Conservation (phyloP, 345 rosid genomes). For the Kandelia obovata region DNA sequence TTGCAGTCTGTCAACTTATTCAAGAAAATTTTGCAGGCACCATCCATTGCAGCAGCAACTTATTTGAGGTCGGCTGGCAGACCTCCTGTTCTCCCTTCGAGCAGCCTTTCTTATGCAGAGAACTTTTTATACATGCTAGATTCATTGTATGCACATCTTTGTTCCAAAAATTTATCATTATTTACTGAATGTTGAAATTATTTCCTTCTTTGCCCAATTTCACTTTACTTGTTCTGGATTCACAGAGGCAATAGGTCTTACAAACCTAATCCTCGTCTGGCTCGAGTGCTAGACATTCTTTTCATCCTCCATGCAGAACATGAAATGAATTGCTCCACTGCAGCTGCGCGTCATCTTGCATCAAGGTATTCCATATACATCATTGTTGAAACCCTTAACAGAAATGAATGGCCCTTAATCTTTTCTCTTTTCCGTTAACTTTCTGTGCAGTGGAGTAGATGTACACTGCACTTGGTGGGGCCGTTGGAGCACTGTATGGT, state of each 20-base stretch:
- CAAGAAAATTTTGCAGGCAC: constrained; percentile 19
- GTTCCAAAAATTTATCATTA: too few relatives aligned
- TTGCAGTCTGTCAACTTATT: not conserved
- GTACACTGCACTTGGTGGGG: constrained; percentile 92
- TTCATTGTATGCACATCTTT: constrained; percentile 54
- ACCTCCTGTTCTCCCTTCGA: constrained; percentile 93
- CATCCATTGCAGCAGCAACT: constrained; percentile 94
- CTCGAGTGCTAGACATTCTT: constrained; percentile 84
- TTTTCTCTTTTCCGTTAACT: not conserved
- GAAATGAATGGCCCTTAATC: constrained; percentile 4
- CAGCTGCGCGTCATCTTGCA: constrained; percentile 97
- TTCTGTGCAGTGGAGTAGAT: constrained; percentile 74
- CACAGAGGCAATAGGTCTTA: constrained; percentile 80
- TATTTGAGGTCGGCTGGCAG: constrained; percentile 94
- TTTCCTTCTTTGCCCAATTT: not conserved
- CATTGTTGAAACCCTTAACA: constrained; percentile 9
- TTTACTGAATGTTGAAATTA: not conserved
- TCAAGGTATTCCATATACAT: constrained; percentile 49
- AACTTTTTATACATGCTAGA: constrained; percentile 95
- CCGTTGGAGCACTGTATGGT: constrained; percentile 94
- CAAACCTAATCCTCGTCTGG: constrained; percentile 86
- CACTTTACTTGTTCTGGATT: constrained; percentile 7
- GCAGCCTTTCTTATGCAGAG: constrained; percentile 81
- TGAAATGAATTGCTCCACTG: constrained; percentile 94
- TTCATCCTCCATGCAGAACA: constrained; percentile 96